A percentile compares a stretch with the other conserved stretches of the same genome.
Evolutionary conservation across 2,329 filamentous ascomycete genomes (phyloP).

Genomic region (Cercospora sp.): DNA sequence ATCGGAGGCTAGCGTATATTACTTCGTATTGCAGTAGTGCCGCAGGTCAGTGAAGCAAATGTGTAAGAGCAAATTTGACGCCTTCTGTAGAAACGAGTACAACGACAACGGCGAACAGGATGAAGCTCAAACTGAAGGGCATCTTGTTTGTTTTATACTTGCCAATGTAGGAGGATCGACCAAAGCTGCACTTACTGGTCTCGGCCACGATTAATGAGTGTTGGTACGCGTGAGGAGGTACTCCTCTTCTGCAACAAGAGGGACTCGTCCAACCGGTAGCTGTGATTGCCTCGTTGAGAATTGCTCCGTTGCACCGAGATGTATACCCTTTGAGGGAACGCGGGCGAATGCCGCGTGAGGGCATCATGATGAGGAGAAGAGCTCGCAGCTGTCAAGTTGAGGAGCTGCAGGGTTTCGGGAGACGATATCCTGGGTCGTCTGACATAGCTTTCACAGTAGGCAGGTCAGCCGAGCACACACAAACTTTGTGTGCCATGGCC

Average conservation of each 20-base stretch:
- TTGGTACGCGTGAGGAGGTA: constrained; percentile 8
- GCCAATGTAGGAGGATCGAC: not conserved
- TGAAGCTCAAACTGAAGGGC: not conserved
- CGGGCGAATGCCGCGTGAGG: not conserved
- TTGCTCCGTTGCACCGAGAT: constrained; percentile 21
- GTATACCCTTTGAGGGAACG: not conserved
- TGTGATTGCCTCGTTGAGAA: constrained; percentile 1
- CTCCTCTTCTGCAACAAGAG: not conserved
- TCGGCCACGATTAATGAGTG: not conserved
- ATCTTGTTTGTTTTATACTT: constrained; percentile 3
- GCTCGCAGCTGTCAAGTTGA: constrained; percentile 5
- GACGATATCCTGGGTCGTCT: not conserved
- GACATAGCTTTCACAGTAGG: not conserved
- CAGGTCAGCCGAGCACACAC: not conserved
- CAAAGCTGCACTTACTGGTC: not conserved
- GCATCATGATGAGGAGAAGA: not conserved
- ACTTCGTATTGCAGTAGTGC: not conserved
- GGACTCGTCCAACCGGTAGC: not conserved
- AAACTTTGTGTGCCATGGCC: not conserved
- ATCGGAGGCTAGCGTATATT: not conserved
- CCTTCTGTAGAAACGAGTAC: not conserved
- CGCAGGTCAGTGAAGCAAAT: not conserved
- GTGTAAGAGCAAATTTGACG: not conserved
- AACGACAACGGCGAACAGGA: not conserved
- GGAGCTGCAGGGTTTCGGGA: constrained; percentile 3